phyloP scores from a whole-genome alignment of 2,329 filamentous ascomycete species.

The Lasiodiplodia citricola region DNA sequence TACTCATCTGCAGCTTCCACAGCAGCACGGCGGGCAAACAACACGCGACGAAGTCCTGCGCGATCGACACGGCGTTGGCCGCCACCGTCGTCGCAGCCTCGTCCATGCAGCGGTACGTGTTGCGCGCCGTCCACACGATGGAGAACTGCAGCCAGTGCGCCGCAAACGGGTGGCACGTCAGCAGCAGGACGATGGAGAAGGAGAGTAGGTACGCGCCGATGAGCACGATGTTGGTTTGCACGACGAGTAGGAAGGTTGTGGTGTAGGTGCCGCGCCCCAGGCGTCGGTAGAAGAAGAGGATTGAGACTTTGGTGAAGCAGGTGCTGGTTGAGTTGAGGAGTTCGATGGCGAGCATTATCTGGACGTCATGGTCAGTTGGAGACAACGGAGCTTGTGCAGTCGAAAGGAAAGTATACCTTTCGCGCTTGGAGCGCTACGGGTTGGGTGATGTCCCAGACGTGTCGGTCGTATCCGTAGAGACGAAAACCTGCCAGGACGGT shows the following conservation, averaged over 20 bases:
- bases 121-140: slow-evolving; percentile 18
- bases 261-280: slow-evolving; percentile 44
- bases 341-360: slow-evolving; percentile 34
- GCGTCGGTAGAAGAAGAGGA: slow-evolving; percentile 50
- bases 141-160: slow-evolving; percentile 50
- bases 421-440: slow-evolving; percentile 10
- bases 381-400: no score
- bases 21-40: slow-evolving; percentile 52
- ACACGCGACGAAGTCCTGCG: slow-evolving; percentile 50
- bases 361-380: background rate
- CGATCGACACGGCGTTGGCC: slow-evolving; percentile 46
- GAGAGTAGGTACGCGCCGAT: slow-evolving; percentile 46
- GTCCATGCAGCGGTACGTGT: slow-evolving; percentile 38
- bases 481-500: background rate
- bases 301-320: slow-evolving; percentile 41
- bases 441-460: slow-evolving; percentile 22
- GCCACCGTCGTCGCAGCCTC: slow-evolving; percentile 46
- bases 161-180: slow-evolving; percentile 46
- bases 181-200: slow-evolving; percentile 44
- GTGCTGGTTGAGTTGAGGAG: slow-evolving; percentile 36
- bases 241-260: slow-evolving; percentile 43
- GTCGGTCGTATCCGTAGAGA: slow-evolving; percentile 20
- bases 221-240: slow-evolving; percentile 46
- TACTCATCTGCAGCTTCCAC: slow-evolving; percentile 49
- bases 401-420: background rate